phyloP scores from a whole-genome alignment of 2,329 filamentous ascomycete species.

The Colletotrichum musae region DNA sequence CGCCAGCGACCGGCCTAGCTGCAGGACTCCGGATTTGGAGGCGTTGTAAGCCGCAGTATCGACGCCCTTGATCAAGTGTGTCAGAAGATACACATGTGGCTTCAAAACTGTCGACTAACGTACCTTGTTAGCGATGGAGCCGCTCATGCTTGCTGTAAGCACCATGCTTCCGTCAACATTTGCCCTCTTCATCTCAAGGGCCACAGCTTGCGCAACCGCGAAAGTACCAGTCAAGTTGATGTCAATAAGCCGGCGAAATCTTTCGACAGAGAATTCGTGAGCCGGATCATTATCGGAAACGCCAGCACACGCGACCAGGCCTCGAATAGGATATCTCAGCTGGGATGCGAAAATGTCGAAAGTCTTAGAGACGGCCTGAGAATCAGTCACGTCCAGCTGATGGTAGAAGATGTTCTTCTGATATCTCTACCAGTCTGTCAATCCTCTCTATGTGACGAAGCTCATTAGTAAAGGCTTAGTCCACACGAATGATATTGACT shows the following conservation, averaged over 20 bases:
- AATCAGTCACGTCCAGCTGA: neutral
- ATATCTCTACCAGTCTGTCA: neutral
- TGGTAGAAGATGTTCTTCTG: neutral
- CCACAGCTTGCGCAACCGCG: slow-evolving; percentile 61
- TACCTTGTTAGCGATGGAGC: slow-evolving; percentile 52
- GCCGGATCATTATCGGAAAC: slow-evolving; percentile 48
- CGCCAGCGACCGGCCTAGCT: slow-evolving; percentile 64
- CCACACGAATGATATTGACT: too few relatives aligned
- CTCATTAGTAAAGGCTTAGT: too few relatives aligned
- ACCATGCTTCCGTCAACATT: slow-evolving; percentile 61
- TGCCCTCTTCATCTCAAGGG: slow-evolving; percentile 58
- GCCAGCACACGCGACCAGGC: slow-evolving; percentile 51
- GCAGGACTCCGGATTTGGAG: slow-evolving; percentile 68
- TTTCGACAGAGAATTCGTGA: slow-evolving; percentile 45
- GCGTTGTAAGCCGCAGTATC: slow-evolving; percentile 65
- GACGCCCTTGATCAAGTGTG: slow-evolving; percentile 50
- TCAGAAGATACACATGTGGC: neutral
- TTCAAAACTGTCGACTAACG: slow-evolving; percentile 47
- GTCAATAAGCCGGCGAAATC: slow-evolving; percentile 47
- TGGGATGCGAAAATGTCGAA: neutral
- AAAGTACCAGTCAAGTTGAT: slow-evolving; percentile 66
- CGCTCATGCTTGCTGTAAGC: slow-evolving; percentile 66
- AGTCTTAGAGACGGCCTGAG: neutral
- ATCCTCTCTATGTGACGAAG: neutral
- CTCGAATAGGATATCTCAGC: slow-evolving; percentile 46